Evolutionary conservation across 176 grass and related monocot genomes (phyloP), one percentile per base, ranked within the genome.

Genomic region (Secale cereale): DNA sequence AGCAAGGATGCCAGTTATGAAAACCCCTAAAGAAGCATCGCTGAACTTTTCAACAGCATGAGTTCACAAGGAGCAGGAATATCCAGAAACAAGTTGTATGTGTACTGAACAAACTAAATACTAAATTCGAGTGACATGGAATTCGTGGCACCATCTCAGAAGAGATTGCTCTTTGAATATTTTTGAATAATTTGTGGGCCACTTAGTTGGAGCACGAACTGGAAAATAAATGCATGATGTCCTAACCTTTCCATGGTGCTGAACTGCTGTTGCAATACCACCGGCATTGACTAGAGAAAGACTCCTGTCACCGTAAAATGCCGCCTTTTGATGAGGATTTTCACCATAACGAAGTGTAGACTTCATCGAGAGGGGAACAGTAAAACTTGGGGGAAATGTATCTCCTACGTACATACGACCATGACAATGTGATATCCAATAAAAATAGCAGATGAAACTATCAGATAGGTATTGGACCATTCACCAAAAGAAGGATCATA

Each of bases 291-390:
- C 88, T 78, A 99, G 56, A 52, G 93, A 99, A 84, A 96, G 84
- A 73, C 91, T 95, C 78, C 77, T 94, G 87, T 99, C 93, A 75
- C 26, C 88, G 77, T 99, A 99, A 67, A 99, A 94, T 26, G 91
- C 97, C 46, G 97, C 91, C 31, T 99, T 96, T 60, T 96, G 91
- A 87, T 99, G 97, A 62, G 97, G 93, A 96, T 96, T 99, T 87
- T 99, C 97, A 13, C 97, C 93, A 41, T 99, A 99, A 6, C 97
- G 79, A 83, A 99, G 93, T 63, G 75, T 80, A 59, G 83, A 92
- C 22, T 90, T 99, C 68, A 96, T 50, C 8, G 88, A 86, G 2
- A 99, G 39, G 17, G 97, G 82, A 30, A 99, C 88, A 71, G 97
- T 99, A 61, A 99, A 90, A 70, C 76, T 94, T 9, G 91, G 91